phyloP scores from a whole-genome alignment of 176 grass and related monocot species.

The Tillandsia fasciculata region DNA sequence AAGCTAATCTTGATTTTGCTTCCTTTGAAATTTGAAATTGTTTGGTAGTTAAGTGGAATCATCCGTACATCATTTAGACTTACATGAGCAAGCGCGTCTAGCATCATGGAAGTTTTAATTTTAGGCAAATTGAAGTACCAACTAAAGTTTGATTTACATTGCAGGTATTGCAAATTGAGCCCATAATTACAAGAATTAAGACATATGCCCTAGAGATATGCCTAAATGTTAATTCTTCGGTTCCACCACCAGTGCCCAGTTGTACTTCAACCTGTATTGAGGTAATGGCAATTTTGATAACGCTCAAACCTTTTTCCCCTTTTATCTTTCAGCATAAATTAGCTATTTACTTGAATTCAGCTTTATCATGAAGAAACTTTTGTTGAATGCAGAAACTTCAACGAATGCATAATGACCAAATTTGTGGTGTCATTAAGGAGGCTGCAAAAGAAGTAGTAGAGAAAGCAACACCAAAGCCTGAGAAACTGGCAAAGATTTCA shows the following conservation, averaged over 20 bases:
- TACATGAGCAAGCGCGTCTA: too few relatives aligned
- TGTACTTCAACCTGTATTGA: slow-evolving; percentile 52
- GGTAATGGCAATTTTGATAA: slow-evolving; percentile 40
- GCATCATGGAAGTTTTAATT: not conserved
- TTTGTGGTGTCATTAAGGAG: slow-evolving; percentile 47
- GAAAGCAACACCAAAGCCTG: slow-evolving; percentile 25
- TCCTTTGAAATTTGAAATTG: too few relatives aligned
- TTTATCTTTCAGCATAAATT: not conserved
- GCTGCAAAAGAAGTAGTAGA: slow-evolving; percentile 34
- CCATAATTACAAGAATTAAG: slow-evolving; percentile 57
- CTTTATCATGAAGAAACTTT: not conserved
- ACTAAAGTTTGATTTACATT: not conserved
- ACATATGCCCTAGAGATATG: slow-evolving; percentile 61
- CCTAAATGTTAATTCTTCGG: slow-evolving; percentile 45
- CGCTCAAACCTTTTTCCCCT: not conserved
- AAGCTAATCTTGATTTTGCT: too few relatives aligned
- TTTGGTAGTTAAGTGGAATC: too few relatives aligned
- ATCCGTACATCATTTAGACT: too few relatives aligned
- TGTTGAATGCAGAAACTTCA: slow-evolving; percentile 42
- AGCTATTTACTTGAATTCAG: not conserved
- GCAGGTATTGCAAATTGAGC: slow-evolving; percentile 79
- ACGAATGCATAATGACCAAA: slow-evolving; percentile 42
- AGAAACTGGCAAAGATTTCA: slow-evolving; percentile 46
- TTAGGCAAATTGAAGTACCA: not conserved
- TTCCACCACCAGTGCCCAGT: slow-evolving; percentile 30